Percentiles rank a stretch among this genome's conserved stretches.
phyloP scores from a whole-genome alignment of 2,329 filamentous ascomycete genomes.

The Nothopassalora personata region DNA sequence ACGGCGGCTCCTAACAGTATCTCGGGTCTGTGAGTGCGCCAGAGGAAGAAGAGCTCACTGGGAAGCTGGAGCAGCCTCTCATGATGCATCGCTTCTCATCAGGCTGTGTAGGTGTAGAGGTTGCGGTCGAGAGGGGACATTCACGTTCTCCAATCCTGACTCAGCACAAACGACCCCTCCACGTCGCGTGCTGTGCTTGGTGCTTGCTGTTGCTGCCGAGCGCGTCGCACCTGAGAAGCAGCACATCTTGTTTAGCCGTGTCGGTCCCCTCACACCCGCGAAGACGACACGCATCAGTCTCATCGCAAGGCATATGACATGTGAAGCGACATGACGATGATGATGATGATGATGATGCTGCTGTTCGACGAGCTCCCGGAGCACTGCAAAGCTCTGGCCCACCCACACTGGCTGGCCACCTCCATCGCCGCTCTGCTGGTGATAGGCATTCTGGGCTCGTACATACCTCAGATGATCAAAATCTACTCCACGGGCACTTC shows the following conservation, averaged over 20 bases:
- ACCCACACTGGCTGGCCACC: constrained; percentile 26
- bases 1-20: constrained; percentile 29
- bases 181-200: not conserved
- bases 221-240: too few relatives aligned
- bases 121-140: not conserved
- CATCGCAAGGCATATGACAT: not conserved
- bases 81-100: constrained; percentile 12
- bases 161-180: not conserved
- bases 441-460: constrained; percentile 82
- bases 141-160: not conserved
- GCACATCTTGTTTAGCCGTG: too few relatives aligned
- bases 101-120: not conserved
- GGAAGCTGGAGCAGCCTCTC: constrained; percentile 19
- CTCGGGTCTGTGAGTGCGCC: constrained; percentile 29
- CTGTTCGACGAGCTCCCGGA: not conserved
- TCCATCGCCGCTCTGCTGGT: constrained; percentile 57
- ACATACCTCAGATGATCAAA: constrained; percentile 88
- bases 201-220: not conserved
- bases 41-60: constrained; percentile 29
- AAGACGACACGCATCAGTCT: not conserved
- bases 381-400: constrained; percentile 26
- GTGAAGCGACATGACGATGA: not conserved
- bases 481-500: constrained; percentile 82
- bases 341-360: too few relatives aligned
- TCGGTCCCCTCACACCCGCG: too few relatives aligned